These are phyloP conservation scores for Dictyostelium citrinum DNA, from an alignment of 78 protist species.

Conservation along the genomic window DNA sequence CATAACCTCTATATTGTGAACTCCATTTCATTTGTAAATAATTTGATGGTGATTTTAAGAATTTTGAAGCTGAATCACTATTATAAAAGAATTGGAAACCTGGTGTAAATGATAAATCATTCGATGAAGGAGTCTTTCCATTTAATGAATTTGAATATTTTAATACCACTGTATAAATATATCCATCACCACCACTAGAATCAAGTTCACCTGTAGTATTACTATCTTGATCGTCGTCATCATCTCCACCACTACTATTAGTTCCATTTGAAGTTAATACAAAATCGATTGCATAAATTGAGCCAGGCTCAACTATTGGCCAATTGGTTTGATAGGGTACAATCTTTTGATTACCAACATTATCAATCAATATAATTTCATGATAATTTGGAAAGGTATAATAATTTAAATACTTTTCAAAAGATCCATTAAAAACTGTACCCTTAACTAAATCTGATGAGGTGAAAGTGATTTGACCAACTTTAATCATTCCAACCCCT, in stretches of 20 bases:
- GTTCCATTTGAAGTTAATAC: neutral
- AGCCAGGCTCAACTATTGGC: neutral
- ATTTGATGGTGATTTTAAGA: neutral
- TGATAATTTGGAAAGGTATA: neutral
- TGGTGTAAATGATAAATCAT: neutral
- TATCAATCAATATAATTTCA: neutral
- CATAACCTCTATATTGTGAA: neutral
- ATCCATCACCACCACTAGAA: neutral
- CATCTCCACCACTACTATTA: neutral
- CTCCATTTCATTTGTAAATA: neutral
- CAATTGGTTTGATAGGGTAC: neutral
- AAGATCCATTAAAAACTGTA: neutral
- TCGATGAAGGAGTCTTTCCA: neutral
- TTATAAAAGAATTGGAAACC: neutral
- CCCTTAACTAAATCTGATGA: neutral
- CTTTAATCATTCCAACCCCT: conserved; percentile 1
- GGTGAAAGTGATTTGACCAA: neutral
- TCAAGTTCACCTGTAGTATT: neutral
- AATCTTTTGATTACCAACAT: neutral
- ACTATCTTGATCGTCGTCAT: neutral
- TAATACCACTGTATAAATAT: neutral
- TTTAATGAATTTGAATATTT: neutral
- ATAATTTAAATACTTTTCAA: neutral
- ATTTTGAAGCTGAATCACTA: neutral
- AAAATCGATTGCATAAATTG: neutral